A percentile compares a stretch with the other conserved stretches of the same genome.
Conservation (phyloP, 768 basidiomycete genomes). For the Megacollybia marginata region DNA sequence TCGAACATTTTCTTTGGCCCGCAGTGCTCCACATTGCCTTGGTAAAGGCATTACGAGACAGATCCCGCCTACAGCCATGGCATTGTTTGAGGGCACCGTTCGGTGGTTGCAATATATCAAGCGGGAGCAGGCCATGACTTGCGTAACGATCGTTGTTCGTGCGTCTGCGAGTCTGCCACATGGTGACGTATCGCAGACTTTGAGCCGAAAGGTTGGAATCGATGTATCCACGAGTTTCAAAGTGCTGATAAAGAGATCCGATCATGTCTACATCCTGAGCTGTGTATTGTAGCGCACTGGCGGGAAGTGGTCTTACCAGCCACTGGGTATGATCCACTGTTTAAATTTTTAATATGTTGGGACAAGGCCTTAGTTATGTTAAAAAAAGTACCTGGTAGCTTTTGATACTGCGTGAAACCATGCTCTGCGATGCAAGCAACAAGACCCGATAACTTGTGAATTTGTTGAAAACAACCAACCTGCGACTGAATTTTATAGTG, state of each 20-base stretch:
- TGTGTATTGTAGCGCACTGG: neutral
- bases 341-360: neutral
- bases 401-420: too few species aligned
- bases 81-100: neutral
- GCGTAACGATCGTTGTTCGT: neutral
- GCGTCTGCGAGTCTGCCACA: neutral
- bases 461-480: too few species aligned
- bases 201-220: neutral
- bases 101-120: neutral
- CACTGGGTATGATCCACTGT: neutral
- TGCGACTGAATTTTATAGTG: neutral
- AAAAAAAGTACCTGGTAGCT: too few species aligned
- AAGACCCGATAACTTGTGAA: too few species aligned
- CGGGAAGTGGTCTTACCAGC: neutral
- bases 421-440: too few species aligned
- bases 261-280: neutral
- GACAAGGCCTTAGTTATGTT: too few species aligned
- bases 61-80: neutral
- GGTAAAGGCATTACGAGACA: neutral
- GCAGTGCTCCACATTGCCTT: too few species aligned
- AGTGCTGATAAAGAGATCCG: neutral
- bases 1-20: too few species aligned
- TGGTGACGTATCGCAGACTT: neutral
- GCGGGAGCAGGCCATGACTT: neutral
- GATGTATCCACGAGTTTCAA: neutral